These are phyloP conservation scores for Setomelanomma holmii DNA, from an alignment of 2,329 filamentous ascomycete genomes.

Conservation along the genomic window DNA sequence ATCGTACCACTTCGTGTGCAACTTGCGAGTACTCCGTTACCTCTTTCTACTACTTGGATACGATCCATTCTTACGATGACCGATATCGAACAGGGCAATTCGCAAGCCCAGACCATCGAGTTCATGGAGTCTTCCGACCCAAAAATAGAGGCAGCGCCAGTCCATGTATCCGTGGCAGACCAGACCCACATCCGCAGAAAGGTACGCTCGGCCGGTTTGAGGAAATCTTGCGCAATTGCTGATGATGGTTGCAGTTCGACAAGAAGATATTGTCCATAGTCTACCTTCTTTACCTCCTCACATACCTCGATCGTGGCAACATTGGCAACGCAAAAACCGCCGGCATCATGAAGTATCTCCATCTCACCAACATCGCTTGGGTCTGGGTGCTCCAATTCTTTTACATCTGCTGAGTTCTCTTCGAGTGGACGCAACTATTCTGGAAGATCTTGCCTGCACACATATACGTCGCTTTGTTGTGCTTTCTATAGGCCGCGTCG, in stretches of 20 bases:
- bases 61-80: no score
- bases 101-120: not conserved
- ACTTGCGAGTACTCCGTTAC: no score
- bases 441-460: not conserved
- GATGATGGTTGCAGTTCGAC: not conserved
- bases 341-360: slow-evolving; percentile 15
- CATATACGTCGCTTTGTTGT: not conserved
- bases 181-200: not conserved
- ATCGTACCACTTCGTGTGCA: no score
- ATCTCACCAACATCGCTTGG: slow-evolving; percentile 50
- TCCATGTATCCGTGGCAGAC: not conserved
- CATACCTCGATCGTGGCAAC: slow-evolving; percentile 24
- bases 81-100: not conserved
- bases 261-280: not conserved
- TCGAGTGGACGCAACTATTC: slow-evolving; percentile 47
- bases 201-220: not conserved
- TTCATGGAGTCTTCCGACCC: not conserved
- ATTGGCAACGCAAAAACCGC: slow-evolving; percentile 52
- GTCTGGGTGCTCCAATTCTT: slow-evolving; percentile 67
- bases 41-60: no score
- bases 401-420: slow-evolving; percentile 56
- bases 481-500: not conserved
- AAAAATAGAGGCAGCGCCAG: not conserved
- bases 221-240: not conserved
- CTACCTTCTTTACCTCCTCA: slow-evolving; percentile 32